Conservation (phyloP, 1,139 yeast species). For the Candida sp. region DNA sequence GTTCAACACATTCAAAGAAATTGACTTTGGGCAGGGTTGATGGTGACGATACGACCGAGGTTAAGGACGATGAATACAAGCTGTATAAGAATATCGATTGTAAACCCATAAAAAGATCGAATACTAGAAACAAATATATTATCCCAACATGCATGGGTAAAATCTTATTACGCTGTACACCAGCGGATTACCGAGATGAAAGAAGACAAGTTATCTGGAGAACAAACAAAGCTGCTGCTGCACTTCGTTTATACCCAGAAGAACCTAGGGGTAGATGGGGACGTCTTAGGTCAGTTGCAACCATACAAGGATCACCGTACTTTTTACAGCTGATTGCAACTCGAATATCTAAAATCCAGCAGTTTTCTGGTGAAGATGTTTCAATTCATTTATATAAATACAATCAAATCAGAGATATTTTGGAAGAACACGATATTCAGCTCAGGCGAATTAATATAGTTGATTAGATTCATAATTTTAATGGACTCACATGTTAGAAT, state of each 20-base stretch:
- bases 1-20: no score
- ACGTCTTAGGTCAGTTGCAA: not conserved
- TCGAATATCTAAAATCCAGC: not conserved
- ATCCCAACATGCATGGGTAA: not conserved
- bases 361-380: not conserved
- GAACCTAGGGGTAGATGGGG: not conserved
- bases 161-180: not conserved
- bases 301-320: not conserved
- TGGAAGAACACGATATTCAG: not conserved
- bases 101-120: no score
- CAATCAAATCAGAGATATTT: not conserved
- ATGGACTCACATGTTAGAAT: not conserved
- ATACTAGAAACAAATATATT: no score
- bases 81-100: no score
- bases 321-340: not conserved
- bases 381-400: not conserved
- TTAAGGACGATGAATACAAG: no score
- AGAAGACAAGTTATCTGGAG: not conserved
- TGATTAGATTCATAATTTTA: no score
- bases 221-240: not conserved
- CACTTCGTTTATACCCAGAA: not conserved
- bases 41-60: no score
- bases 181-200: not conserved
- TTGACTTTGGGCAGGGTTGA: no score
- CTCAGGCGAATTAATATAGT: not conserved